phyloP scores from a whole-genome alignment of 1,284 basidiomycete genomes.

The Malassezia globosa region DNA sequence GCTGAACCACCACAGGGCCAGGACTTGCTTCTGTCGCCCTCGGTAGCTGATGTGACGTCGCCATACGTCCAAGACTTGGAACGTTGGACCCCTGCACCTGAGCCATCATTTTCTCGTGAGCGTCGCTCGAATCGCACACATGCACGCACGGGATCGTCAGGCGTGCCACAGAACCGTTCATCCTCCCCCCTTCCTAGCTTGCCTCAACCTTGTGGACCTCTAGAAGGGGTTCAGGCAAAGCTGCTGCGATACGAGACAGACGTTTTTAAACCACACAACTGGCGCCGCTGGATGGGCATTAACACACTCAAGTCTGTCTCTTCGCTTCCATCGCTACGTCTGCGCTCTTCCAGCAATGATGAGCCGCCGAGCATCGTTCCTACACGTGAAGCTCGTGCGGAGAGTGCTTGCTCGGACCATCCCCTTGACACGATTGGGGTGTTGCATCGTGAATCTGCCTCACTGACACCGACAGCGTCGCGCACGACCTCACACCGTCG shows the following conservation, averaged over 20 bases:
- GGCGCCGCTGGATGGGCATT: conserved; percentile 1
- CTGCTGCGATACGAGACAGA: neutral
- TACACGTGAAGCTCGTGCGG: neutral
- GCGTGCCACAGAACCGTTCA: neutral
- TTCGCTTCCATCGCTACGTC: neutral
- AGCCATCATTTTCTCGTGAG: neutral
- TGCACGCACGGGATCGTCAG: neutral
- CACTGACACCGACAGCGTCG: too few species aligned
- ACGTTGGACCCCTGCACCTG: conserved; percentile 4
- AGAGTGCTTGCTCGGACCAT: neutral
- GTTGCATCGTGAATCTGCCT: too few species aligned
- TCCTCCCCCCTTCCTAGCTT: neutral
- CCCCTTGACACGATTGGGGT: neutral
- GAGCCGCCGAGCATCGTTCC: neutral
- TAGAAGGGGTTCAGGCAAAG: neutral
- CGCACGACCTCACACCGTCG: too few species aligned
- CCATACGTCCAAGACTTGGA: neutral
- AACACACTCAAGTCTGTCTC: neutral
- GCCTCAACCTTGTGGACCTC: neutral
- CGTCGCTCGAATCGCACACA: neutral
- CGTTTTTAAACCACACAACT: neutral
- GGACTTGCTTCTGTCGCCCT: too few species aligned
- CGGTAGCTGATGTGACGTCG: neutral
- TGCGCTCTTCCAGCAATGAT: too few species aligned
- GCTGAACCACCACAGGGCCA: neutral